Percentiles rank a stretch among this genome's conserved stretches.
Evolutionary conservation across 1,284 basidiomycete species (phyloP).

Genomic region (Pascua sp.): DNA sequence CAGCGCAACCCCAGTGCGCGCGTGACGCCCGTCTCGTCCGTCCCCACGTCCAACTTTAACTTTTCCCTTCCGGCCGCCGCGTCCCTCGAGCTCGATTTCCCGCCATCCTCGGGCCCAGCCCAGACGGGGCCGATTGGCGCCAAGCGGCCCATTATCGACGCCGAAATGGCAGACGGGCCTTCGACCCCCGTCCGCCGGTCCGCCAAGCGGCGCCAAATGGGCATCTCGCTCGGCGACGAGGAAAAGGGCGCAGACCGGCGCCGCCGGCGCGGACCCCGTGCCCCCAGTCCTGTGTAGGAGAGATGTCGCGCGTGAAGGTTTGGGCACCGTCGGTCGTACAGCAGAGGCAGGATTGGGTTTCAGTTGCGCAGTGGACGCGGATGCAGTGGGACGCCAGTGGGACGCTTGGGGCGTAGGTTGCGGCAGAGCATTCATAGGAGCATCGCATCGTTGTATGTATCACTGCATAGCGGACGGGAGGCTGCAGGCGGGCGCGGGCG

Average conservation of each 20-base stretch:
- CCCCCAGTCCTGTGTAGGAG: not conserved
- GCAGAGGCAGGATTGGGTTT: no score
- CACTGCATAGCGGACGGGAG: conserved; percentile 7
- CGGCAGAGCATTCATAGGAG: not conserved
- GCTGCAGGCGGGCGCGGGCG: no score
- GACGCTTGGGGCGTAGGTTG: not conserved
- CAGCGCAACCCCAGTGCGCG: not conserved
- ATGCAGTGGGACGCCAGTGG: not conserved
- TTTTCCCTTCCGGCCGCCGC: conserved; percentile 12
- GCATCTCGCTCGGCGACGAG: conserved; percentile 1
- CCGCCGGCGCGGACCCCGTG: not conserved
- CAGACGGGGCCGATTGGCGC: conserved; percentile 14
- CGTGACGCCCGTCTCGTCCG: not conserved
- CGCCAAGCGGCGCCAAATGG: conserved; percentile 14
- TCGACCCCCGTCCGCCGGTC: conserved; percentile 10
- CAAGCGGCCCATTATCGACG: conserved; percentile 19
- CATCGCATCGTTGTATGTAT: conserved; percentile 9
- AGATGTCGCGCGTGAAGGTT: no score
- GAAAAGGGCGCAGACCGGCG: conserved; percentile 1
- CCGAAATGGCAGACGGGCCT: conserved; percentile 13
- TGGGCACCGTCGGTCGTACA: no score
- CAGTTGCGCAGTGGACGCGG: not conserved
- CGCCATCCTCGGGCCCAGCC: conserved; percentile 2
- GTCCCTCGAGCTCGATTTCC: conserved; percentile 5
- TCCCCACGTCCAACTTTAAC: conserved; percentile 16